Base-by-base conservation (phyloP, 345 rosid species). In the Rhodomyrtus tomentosa region DNA sequence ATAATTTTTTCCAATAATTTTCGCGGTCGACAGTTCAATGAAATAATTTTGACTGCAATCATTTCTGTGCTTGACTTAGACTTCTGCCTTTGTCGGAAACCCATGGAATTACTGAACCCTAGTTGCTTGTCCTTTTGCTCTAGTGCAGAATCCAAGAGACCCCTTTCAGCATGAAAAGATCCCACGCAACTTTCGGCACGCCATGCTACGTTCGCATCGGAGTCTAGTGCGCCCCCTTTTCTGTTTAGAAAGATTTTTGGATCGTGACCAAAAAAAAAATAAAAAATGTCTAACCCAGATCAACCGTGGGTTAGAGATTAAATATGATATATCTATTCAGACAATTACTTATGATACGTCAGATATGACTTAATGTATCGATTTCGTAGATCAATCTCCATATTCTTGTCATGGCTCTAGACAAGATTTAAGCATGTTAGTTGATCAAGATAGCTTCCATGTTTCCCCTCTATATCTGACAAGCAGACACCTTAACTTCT, bases 341-440 rank as follows among this genome's bases (percentile, higher is more conserved):
- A 18, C 2, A 8, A 6, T 4, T 6, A 9, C 25, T 68, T 5
- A 68, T 68, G 5, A 18, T 18, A 38, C 16, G 45, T n/a, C n/a
- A n/a, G n/a, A 36, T 68, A 5, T 32, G 9, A 32, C 24, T 16
- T 68, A 18, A 68, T 36, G 18, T 20, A 68, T 68, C 0, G 24
- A 36, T 32, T 18, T 20, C 3, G 45, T 32, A 3, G 13, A 32
- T 4, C 24, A 8, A 36, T 68, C 22, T 68, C 25, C 5, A 68
- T 15, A 11, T 0, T 0, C 25, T 68, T 32, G 1, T 32, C 20
- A 68, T 36, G 25, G 6, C 6, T 68, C 3, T 32, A 0, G 9
- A 21, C 13, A 68, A 68, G 45, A 68, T 21, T 68, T 32, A 45
- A 18, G 45, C 16, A 36, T 32, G 13, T 6, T 32, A 68, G 20